Percentiles rank a stretch among this genome's conserved stretches.
phyloP scores from a whole-genome alignment of 2,329 filamentous ascomycete species.

The Fusarium protoensiforme region DNA sequence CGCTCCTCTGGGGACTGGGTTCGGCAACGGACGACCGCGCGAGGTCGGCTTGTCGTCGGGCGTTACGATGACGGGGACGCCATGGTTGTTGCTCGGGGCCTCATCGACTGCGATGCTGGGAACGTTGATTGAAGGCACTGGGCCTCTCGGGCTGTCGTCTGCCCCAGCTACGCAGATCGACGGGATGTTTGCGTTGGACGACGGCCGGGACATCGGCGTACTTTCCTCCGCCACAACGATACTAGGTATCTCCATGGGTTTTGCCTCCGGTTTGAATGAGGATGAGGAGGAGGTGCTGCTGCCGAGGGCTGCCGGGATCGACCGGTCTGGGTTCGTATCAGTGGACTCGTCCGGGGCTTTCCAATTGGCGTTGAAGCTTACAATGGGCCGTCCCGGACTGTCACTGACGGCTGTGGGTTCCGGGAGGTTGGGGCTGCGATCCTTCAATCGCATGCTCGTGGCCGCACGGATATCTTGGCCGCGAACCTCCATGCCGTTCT shows the following conservation, averaged over 20 bases:
- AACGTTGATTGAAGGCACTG: conserved; percentile 53
- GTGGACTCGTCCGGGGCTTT: conserved; percentile 76
- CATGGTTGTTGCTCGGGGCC: conserved; percentile 39
- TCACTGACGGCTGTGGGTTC: conserved; percentile 93
- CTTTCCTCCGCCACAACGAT: conserved; percentile 64
- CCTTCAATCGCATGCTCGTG: conserved; percentile 88
- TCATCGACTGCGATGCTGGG: conserved; percentile 63
- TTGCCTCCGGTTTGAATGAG: conserved; percentile 43
- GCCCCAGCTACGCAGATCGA: conserved; percentile 50
- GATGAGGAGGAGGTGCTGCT: conserved; percentile 22
- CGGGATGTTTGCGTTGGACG: conserved; percentile 46
- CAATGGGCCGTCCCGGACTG: conserved; percentile 89
- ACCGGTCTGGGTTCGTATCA: conserved; percentile 69
- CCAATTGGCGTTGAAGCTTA: conserved; percentile 93
- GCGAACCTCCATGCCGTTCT: conserved; percentile 85
- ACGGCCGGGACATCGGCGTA: conserved; percentile 47
- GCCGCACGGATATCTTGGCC: conserved; percentile 89
- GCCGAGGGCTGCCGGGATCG: conserved; percentile 43
- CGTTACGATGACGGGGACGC: conserved; percentile 59
- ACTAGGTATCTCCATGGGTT: conserved; percentile 61
- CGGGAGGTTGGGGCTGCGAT: conserved; percentile 87
- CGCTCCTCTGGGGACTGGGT: conserved; percentile 52
- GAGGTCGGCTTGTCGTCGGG: conserved; percentile 52
- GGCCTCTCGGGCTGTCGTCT: conserved; percentile 33
- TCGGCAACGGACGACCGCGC: conserved; percentile 54